A percentile compares a stretch with the other conserved stretches of the same genome.
Conservation (phyloP, 768 basidiomycete genomes). For the Leucocoprinus leucothites region DNA sequence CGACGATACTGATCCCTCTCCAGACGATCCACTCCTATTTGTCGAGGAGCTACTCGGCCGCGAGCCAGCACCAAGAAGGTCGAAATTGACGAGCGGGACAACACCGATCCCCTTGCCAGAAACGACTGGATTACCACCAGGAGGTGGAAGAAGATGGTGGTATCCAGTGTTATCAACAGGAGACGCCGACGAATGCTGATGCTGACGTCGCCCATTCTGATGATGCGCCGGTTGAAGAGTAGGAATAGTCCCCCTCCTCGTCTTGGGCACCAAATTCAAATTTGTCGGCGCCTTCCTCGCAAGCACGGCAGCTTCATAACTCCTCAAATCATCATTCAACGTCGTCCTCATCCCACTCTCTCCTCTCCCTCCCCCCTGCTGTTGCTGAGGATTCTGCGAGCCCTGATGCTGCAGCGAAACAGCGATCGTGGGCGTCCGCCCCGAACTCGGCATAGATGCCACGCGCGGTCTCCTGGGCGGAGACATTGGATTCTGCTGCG, state of each 20-base stretch:
- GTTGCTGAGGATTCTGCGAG: conserved; percentile 8
- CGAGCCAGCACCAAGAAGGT: not conserved
- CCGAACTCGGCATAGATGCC: conserved; percentile 60
- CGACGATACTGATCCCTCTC: conserved; percentile 24
- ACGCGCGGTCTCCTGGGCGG: conserved; percentile 47
- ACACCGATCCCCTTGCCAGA: not conserved
- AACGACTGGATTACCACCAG: conserved; percentile 4
- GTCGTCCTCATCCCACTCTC: conserved; percentile 36
- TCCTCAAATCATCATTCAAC: conserved; percentile 57
- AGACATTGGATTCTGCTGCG: too few relatives aligned
- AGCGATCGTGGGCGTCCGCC: conserved; percentile 52
- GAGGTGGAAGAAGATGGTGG: not conserved
- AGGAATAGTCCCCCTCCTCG: conserved; percentile 22
- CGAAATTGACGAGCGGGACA: conserved; percentile 1
- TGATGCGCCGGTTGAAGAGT: not conserved
- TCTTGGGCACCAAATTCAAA: conserved; percentile 51
- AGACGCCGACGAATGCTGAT: not conserved
- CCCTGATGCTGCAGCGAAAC: conserved; percentile 16
- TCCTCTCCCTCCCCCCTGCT: conserved; percentile 12
- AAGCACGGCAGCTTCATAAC: conserved; percentile 74
- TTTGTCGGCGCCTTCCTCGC: conserved; percentile 62
- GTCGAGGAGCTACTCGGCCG: conserved; percentile 23
- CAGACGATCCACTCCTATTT: conserved; percentile 31
- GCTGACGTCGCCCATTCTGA: not conserved
- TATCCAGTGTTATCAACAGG: not conserved